Evolutionary conservation across 352 stramenopile species (phyloP).

Genomic region (Pythium aristosporum): DNA sequence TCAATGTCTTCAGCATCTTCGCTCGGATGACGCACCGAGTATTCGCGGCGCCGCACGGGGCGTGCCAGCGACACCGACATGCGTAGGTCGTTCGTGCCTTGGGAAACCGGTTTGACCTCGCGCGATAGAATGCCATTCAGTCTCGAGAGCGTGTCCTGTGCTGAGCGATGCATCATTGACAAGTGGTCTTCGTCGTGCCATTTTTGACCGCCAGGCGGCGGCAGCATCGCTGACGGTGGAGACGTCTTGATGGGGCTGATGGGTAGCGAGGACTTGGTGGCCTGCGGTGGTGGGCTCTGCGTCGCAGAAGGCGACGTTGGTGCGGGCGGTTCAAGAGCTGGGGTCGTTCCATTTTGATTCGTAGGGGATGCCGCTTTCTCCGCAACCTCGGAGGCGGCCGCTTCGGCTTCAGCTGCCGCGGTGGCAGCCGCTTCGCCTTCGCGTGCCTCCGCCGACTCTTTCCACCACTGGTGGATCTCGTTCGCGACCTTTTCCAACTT

Average conservation of each 20-base stretch:
- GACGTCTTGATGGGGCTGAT: constrained; percentile 52
- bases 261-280: constrained; percentile 24
- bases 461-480: constrained; percentile 80
- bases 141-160: constrained; percentile 59
- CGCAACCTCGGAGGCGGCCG: constrained; percentile 10
- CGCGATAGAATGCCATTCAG: constrained; percentile 58
- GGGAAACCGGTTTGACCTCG: constrained; percentile 17
- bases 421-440: constrained; percentile 12
- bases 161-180: constrained; percentile 54
- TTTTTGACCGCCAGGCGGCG: constrained; percentile 4
- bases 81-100: constrained; percentile 14
- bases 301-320: background rate
- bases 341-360: background rate
- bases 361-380: background rate
- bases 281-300: constrained; percentile 1
- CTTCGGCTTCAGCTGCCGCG: constrained; percentile 15
- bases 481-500: constrained; percentile 63
- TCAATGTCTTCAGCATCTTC: constrained; percentile 53
- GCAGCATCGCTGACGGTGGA: background rate
- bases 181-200: constrained; percentile 48
- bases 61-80: constrained; percentile 69
- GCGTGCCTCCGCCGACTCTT: constrained; percentile 41
- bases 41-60: constrained; percentile 55
- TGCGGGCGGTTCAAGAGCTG: background rate
- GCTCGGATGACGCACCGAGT: constrained; percentile 36